phyloP scores from a whole-genome alignment of 345 rosid species.

The Gossypium australe region DNA sequence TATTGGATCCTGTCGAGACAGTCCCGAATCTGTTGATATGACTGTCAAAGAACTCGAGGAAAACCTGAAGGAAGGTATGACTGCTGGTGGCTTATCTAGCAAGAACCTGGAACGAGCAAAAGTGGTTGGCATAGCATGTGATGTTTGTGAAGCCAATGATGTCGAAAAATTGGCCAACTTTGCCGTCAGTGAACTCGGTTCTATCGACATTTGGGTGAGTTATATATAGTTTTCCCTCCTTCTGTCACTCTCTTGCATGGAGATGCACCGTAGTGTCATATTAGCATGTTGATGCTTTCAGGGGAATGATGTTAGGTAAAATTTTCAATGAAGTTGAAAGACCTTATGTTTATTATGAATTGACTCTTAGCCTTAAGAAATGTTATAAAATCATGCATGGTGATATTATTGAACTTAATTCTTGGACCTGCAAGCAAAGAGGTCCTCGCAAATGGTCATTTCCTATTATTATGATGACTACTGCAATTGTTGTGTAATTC shows the following conservation, averaged over 20 bases:
- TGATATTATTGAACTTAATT: not conserved
- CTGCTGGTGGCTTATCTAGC: constrained; percentile 33
- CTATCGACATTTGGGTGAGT: constrained; percentile 84
- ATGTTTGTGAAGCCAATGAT: constrained; percentile 69
- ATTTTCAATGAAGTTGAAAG: not conserved
- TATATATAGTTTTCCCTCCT: not conserved
- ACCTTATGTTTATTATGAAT: not conserved
- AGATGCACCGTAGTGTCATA: not conserved
- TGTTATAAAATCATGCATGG: not conserved
- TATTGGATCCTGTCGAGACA: constrained; percentile 31
- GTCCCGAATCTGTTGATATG: constrained; percentile 67
- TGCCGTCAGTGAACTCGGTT: constrained; percentile 70
- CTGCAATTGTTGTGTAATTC: not conserved
- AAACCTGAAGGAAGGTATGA: constrained; percentile 63
- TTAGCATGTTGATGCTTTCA: not conserved
- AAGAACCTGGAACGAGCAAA: constrained; percentile 53
- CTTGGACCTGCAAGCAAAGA: not conserved
- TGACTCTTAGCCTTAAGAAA: not conserved
- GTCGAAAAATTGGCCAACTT: constrained; percentile 66
- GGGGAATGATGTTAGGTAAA: not conserved
- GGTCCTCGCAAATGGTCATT: not conserved
- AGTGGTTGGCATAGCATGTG: constrained; percentile 83
- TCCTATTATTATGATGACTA: not conserved
- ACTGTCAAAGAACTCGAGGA: constrained; percentile 80
- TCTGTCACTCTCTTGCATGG: not conserved